Conservation (phyloP, 2,329 filamentous ascomycete species). For the Fragosphaeria purpurea region DNA sequence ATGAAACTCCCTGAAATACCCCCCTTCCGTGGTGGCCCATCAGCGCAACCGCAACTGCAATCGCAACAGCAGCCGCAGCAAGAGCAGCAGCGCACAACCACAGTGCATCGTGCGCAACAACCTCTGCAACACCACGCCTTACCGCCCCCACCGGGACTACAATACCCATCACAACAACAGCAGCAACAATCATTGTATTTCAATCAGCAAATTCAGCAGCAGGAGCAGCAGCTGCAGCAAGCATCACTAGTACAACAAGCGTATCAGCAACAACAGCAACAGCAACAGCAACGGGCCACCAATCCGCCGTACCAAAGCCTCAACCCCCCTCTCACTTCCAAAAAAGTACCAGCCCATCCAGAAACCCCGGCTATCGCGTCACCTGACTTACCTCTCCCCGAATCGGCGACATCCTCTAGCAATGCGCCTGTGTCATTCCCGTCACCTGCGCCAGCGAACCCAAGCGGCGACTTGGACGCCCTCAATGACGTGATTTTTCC, state of each 20-base stretch:
- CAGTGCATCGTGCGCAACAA: no score
- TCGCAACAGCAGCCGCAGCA: conserved; percentile 5
- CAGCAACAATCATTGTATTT: not conserved
- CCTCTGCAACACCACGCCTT: not conserved
- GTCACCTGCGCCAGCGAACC: conserved; percentile 43
- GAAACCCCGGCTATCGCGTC: not conserved
- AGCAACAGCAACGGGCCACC: not conserved
- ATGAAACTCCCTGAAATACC: conserved; percentile 46
- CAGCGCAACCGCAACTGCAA: conserved; percentile 14
- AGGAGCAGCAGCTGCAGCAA: not conserved
- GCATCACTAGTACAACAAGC: no score
- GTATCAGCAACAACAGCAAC: not conserved
- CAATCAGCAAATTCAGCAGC: conserved; percentile 3
- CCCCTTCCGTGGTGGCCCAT: conserved; percentile 34
- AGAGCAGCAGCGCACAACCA: no score
- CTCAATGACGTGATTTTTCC: conserved; percentile 87
- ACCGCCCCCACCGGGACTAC: conserved; percentile 5
- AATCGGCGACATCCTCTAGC: conserved; percentile 1
- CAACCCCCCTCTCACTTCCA: conserved; percentile 7
- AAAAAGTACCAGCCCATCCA: conserved; percentile 1
- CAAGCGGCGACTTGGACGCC: conserved; percentile 67
- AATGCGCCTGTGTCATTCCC: conserved; percentile 38
- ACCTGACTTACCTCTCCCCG: conserved; percentile 9
- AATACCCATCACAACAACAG: not conserved
- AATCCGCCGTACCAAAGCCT: conserved; percentile 2